Percentiles rank a stretch among this genome's conserved stretches.
Conservation (phyloP, 1,139 yeast genomes). For the Protomyces gravidus region DNA sequence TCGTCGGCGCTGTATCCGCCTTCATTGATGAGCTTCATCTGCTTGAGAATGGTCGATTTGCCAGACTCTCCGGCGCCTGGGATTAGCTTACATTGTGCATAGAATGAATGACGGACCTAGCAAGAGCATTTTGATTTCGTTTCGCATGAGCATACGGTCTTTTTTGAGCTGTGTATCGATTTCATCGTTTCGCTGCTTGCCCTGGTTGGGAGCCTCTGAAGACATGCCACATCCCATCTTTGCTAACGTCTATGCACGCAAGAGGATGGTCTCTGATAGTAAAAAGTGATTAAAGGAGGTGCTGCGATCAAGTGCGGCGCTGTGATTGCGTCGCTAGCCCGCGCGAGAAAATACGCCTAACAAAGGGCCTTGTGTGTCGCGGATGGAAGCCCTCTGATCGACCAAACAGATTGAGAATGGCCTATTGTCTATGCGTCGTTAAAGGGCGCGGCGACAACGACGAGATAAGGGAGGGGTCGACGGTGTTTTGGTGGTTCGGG, state of each 20-base stretch:
- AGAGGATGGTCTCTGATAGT: too few species aligned
- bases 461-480: too few species aligned
- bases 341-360: too few species aligned
- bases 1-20: slow-evolving; percentile 81
- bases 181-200: slow-evolving; percentile 50
- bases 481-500: too few species aligned
- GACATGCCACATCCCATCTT: slow-evolving; percentile 26
- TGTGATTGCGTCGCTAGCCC: too few species aligned
- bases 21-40: slow-evolving; percentile 77
- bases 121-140: slow-evolving; percentile 37
- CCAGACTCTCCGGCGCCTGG: slow-evolving; percentile 83
- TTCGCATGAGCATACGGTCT: slow-evolving; percentile 51
- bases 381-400: too few species aligned
- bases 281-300: too few species aligned
- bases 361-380: too few species aligned
- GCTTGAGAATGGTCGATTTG: slow-evolving; percentile 92
- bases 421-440: too few species aligned
- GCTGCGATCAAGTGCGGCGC: too few species aligned
- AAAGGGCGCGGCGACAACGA: too few species aligned
- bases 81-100: neutral
- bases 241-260: neutral
- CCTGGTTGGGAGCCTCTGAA: slow-evolving; percentile 39
- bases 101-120: slow-evolving; percentile 23
- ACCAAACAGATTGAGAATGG: too few species aligned
- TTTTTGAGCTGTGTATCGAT: slow-evolving; percentile 62